These are phyloP conservation scores for Naegleria fowleri DNA, from an alignment of 208 protist genomes.

Conservation along the genomic window DNA sequence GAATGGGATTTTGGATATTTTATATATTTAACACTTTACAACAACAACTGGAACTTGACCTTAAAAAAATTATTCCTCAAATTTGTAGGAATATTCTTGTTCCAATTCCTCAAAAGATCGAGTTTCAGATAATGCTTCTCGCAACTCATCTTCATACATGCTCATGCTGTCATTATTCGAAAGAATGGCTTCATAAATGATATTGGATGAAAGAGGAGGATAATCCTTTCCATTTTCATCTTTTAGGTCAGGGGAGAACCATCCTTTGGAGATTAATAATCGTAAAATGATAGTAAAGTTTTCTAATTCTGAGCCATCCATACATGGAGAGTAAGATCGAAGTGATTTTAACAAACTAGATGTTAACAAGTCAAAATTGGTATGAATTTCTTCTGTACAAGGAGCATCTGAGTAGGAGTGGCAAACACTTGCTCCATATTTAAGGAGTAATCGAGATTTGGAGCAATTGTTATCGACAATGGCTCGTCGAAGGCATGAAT, in stretches of 20 bases:
- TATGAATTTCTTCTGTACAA: not conserved
- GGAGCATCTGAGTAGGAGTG: not conserved
- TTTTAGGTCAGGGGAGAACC: not conserved
- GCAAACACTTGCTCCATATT: not conserved
- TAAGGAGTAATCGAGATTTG: not conserved
- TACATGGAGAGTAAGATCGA: not conserved
- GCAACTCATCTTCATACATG: not conserved
- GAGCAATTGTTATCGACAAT: not conserved
- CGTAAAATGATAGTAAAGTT: not conserved
- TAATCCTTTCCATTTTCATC: not conserved
- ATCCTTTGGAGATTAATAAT: not conserved
- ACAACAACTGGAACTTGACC: too few species aligned
- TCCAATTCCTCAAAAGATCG: not conserved
- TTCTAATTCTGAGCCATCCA: not conserved
- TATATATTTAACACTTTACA: too few species aligned
- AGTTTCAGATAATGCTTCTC: not conserved
- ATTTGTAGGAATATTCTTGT: not conserved
- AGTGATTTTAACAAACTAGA: not conserved
- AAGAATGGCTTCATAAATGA: not conserved
- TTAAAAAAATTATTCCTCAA: not conserved
- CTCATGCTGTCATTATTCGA: not conserved
- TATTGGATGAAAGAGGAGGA: not conserved
- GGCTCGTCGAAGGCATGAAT: not conserved
- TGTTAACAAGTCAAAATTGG: not conserved
- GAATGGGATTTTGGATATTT: not conserved